Percentiles rank a stretch among this genome's conserved stretches.
Evolutionary conservation across 441 rosid species (phyloP).

Genomic region (Capsella rubella): DNA sequence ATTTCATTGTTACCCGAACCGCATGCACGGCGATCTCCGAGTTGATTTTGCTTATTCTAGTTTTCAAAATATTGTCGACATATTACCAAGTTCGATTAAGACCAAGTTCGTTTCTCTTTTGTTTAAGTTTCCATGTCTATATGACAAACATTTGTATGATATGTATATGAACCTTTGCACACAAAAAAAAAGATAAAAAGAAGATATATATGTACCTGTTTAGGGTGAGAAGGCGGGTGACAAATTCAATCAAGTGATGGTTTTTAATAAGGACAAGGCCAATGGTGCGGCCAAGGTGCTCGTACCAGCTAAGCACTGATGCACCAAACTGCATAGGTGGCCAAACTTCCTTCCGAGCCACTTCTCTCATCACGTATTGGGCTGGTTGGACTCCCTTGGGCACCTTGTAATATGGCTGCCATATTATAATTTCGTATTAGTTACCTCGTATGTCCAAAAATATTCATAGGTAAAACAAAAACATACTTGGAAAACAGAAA

Average conservation of each 20-base stretch:
- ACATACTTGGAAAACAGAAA: not conserved
- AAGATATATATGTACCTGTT: constrained; percentile 62
- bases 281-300: constrained; percentile 79
- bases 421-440: constrained; percentile 14
- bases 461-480: not conserved
- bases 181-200: too few species aligned
- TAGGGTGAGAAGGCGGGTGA: constrained; percentile 72
- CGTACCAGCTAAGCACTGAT: constrained; percentile 85
- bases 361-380: constrained; percentile 75
- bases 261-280: constrained; percentile 79
- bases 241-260: constrained; percentile 73
- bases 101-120: not conserved
- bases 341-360: constrained; percentile 88
- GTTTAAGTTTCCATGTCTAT: not conserved
- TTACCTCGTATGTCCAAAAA: not conserved
- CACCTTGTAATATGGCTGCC: constrained; percentile 84
- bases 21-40: constrained; percentile 19
- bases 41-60: constrained; percentile 18
- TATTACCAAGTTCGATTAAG: not conserved
- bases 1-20: not conserved
- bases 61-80: not conserved
- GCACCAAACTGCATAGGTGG: constrained; percentile 86
- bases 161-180: not conserved
- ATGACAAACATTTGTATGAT: not conserved
- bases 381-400: constrained; percentile 77